Conservation (phyloP, 208 protist genomes). For the Acanthamoeba royreba region DNA sequence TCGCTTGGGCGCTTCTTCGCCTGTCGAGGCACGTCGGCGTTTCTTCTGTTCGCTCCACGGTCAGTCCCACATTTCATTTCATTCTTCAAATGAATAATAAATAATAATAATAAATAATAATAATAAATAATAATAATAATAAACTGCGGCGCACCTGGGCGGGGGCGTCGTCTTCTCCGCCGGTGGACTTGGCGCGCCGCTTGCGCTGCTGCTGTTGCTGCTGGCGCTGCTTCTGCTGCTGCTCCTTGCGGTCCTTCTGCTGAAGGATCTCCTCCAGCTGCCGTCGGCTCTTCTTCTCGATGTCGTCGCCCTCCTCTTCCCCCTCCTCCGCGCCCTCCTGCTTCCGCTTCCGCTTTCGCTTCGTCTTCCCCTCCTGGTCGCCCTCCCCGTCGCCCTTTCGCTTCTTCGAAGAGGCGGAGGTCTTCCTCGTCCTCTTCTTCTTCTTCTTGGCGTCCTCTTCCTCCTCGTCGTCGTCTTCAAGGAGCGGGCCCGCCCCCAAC, state of each 20-base stretch:
- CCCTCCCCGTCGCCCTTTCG: background rate
- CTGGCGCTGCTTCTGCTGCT: background rate
- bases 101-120: background rate
- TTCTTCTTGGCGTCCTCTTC: background rate
- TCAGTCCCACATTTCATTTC: no score
- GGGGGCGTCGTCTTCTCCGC: background rate
- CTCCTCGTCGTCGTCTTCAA: background rate
- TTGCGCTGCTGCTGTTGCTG: background rate
- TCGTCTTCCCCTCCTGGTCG: background rate
- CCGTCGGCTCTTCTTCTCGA: slow-evolving; percentile 8
- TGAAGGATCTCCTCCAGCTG: background rate
- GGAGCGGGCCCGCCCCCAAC: background rate
- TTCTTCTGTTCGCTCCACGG: background rate
- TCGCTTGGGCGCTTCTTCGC: background rate
- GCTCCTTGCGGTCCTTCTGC: slow-evolving; percentile 33
- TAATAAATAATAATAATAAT: background rate
- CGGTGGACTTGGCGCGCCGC: no score
- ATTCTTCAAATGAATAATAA: background rate
- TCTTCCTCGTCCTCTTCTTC: background rate
- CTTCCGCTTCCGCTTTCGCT: background rate
- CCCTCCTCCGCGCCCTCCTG: background rate
- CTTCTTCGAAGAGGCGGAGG: no score
- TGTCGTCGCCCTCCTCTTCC: background rate
- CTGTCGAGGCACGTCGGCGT: background rate
- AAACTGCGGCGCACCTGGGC: background rate